Conservation (phyloP, 1,284 basidiomycete species). For the Exobasidium cylindrosporum region DNA sequence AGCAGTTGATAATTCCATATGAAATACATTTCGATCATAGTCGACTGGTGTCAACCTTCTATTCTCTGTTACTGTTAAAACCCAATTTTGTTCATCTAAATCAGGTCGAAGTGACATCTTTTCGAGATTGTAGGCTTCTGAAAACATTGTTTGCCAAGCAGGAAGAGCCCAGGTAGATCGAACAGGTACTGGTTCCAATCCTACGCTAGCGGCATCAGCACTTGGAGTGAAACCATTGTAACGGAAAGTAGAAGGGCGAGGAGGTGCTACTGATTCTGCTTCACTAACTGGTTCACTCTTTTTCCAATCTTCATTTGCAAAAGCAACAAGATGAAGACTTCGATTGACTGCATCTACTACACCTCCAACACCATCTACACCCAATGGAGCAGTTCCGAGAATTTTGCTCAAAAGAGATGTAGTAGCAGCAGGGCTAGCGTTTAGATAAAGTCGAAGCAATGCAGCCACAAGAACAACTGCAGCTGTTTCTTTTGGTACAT, state of each 20-base stretch:
- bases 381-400: slow-evolving; percentile 45
- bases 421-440: slow-evolving; percentile 25
- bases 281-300: slow-evolving; percentile 40
- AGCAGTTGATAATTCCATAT: slow-evolving; percentile 88
- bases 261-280: slow-evolving; percentile 33
- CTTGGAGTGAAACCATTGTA: slow-evolving; percentile 47
- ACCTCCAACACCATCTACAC: slow-evolving; percentile 38
- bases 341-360: slow-evolving; percentile 37
- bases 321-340: slow-evolving; percentile 33
- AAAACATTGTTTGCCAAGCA: slow-evolving; percentile 54
- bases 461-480: slow-evolving; percentile 40
- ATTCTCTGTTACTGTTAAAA: slow-evolving; percentile 91
- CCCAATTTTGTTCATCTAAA: slow-evolving; percentile 81
- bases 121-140: slow-evolving; percentile 51
- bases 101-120: slow-evolving; percentile 66
- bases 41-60: slow-evolving; percentile 86
- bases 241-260: slow-evolving; percentile 38
- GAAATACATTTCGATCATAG: slow-evolving; percentile 98
- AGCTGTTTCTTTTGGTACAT: slow-evolving; percentile 39
- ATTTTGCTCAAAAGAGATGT: slow-evolving; percentile 29
- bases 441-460: slow-evolving; percentile 34
- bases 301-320: slow-evolving; percentile 35
- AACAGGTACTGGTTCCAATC: slow-evolving; percentile 27
- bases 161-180: slow-evolving; percentile 49
- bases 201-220: slow-evolving; percentile 27